Conservation (phyloP, 2,329 filamentous ascomycete genomes). For the Sporothrix humicola region DNA sequence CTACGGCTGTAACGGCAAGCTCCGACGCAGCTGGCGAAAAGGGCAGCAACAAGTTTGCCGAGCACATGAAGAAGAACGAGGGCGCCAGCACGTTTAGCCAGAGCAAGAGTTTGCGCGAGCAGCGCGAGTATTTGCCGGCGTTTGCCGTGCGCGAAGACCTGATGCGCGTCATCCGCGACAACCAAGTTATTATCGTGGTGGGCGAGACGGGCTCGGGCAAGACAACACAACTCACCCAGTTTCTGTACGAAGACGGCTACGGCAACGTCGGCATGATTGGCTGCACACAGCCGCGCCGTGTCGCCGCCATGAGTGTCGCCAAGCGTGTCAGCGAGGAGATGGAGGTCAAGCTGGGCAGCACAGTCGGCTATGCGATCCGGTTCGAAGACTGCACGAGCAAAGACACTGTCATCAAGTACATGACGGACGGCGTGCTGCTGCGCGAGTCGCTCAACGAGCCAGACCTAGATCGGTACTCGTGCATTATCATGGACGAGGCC, state of each 20-base stretch:
- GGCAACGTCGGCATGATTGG: slow-evolving; percentile 87
- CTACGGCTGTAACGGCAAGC: not conserved
- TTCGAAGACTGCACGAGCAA: slow-evolving; percentile 98
- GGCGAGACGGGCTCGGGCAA: slow-evolving; percentile 98
- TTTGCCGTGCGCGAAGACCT: slow-evolving; percentile 96
- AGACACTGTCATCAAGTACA: slow-evolving; percentile 96
- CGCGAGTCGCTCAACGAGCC: slow-evolving; percentile 91
- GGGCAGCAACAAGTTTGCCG: slow-evolving; percentile 75
- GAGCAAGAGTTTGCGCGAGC: slow-evolving; percentile 87
- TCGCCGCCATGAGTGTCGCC: slow-evolving; percentile 98
- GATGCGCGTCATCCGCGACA: slow-evolving; percentile 88
- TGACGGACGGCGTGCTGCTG: slow-evolving; percentile 95
- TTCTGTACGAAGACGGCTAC: slow-evolving; percentile 94
- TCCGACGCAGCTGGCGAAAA: slow-evolving; percentile 51
- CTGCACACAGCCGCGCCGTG: slow-evolving; percentile 93
- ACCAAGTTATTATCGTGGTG: slow-evolving; percentile 95
- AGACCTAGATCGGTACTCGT: slow-evolving; percentile 94
- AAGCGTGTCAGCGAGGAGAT: slow-evolving; percentile 99
- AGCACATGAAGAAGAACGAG: slow-evolving; percentile 86
- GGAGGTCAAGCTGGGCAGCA: slow-evolving; percentile 85
- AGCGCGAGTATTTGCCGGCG: slow-evolving; percentile 90
- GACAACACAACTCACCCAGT: slow-evolving; percentile 96
- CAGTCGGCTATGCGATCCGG: slow-evolving; percentile 94
- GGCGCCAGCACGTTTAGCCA: slow-evolving; percentile 91
- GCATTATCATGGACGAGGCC: slow-evolving; percentile 99